A percentile compares a stretch with the other conserved stretches of the same genome.
Evolutionary conservation across 768 basidiomycete species (phyloP).

Genomic region (Zangia roseola): DNA sequence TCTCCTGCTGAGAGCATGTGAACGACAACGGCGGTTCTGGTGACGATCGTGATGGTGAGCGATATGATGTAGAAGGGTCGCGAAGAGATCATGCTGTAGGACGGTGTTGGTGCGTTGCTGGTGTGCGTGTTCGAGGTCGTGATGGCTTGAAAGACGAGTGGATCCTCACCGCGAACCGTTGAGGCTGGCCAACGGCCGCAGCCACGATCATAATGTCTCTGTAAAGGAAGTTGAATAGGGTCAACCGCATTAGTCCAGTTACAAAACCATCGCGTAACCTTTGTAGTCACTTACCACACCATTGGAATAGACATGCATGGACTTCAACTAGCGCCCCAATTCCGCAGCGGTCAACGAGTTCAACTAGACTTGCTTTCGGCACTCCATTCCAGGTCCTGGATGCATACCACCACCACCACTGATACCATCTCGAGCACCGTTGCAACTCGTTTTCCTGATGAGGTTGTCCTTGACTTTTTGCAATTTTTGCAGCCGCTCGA

Average conservation of each 20-base stretch:
- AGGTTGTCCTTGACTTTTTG: conserved; percentile 16
- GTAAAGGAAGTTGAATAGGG: neutral
- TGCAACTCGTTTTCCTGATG: conserved; percentile 13
- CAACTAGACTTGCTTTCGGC: too few species aligned
- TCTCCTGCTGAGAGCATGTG: conserved; percentile 23
- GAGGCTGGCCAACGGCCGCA: conserved; percentile 4
- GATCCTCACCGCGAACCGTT: neutral
- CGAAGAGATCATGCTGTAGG: conserved; percentile 14
- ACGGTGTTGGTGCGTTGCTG: too few species aligned
- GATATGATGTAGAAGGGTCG: conserved; percentile 15
- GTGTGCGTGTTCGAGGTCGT: neutral
- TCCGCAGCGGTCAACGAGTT: too few species aligned
- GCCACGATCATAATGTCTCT: conserved; percentile 9
- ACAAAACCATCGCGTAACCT: too few species aligned
- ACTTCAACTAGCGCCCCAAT: too few species aligned
- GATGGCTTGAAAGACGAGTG: neutral
- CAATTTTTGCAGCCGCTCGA: conserved; percentile 5
- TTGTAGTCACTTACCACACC: too few species aligned
- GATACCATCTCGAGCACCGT: neutral
- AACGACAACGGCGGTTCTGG: conserved; percentile 16
- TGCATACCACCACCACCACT: conserved; percentile 10
- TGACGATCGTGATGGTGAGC: conserved; percentile 17
- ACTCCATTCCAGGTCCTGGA: too few species aligned
- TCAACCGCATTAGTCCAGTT: too few species aligned
- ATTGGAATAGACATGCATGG: too few species aligned